phyloP scores from a whole-genome alignment of 768 basidiomycete genomes.

The Leccinellum albellum region DNA sequence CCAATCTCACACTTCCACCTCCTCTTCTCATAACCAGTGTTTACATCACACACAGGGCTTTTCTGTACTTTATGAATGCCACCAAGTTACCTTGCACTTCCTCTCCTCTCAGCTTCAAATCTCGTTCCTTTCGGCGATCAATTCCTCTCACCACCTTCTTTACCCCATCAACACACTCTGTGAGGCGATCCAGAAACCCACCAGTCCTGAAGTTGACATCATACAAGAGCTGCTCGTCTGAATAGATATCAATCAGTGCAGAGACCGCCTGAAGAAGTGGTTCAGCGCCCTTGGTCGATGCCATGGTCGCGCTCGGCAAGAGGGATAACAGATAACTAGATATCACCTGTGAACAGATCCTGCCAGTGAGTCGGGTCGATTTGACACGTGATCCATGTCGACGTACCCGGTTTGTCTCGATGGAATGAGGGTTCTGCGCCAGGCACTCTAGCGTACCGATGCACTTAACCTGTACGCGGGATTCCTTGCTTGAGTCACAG shows the following conservation, averaged over 20 bases:
- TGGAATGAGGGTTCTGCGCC: slow-evolving; percentile 61
- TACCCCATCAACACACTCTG: slow-evolving; percentile 57
- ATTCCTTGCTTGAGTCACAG: slow-evolving; percentile 40
- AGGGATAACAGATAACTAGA: slow-evolving; percentile 62
- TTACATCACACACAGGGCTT: slow-evolving; percentile 36
- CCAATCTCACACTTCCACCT: too few relatives aligned
- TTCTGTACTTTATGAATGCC: slow-evolving; percentile 74
- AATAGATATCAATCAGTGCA: slow-evolving; percentile 69
- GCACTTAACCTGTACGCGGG: slow-evolving; percentile 50
- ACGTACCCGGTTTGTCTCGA: slow-evolving; percentile 51
- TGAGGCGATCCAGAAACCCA: slow-evolving; percentile 52
- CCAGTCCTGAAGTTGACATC: slow-evolving; percentile 77
- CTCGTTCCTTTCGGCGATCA: slow-evolving; percentile 61
- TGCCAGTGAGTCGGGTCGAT: not conserved
- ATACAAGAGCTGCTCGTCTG: slow-evolving; percentile 77
- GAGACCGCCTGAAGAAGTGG: slow-evolving; percentile 74
- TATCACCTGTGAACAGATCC: slow-evolving; percentile 45
- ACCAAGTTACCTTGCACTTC: slow-evolving; percentile 73
- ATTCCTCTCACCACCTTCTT: slow-evolving; percentile 61
- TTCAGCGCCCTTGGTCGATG: slow-evolving; percentile 44
- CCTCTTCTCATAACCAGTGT: not conserved
- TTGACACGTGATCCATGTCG: slow-evolving; percentile 16
- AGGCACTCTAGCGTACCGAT: slow-evolving; percentile 85
- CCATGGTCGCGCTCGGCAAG: slow-evolving; percentile 39
- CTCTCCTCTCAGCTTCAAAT: slow-evolving; percentile 66